Conservation (phyloP, 129 eudicot genomes). For the Heracleum sosnowskyi region DNA sequence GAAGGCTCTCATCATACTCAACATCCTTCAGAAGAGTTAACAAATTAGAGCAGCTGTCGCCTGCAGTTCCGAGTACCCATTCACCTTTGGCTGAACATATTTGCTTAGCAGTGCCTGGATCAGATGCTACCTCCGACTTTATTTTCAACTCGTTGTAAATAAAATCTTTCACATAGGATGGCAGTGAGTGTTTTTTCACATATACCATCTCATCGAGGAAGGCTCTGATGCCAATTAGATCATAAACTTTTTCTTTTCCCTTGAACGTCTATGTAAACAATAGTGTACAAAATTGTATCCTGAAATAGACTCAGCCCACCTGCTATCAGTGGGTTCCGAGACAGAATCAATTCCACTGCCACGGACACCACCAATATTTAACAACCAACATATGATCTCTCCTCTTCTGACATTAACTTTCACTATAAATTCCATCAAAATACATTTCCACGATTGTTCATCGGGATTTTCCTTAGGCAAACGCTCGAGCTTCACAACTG, state of each 20-base stretch:
- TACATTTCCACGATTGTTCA: neutral
- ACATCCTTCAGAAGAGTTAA: constrained; percentile 15
- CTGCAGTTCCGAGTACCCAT: constrained; percentile 36
- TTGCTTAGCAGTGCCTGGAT: constrained; percentile 37
- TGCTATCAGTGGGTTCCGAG: constrained; percentile 15
- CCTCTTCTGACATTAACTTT: neutral
- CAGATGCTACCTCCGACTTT: constrained; percentile 46
- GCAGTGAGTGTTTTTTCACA: constrained; percentile 14
- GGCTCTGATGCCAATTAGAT: constrained; percentile 13
- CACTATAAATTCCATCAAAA: constrained; percentile 41
- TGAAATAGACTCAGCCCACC: constrained; percentile 48
- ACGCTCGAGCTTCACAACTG: constrained; percentile 16
- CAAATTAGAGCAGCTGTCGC: constrained; percentile 7
- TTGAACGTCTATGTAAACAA: constrained; percentile 22
- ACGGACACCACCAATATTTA: constrained; percentile 11
- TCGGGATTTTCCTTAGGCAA: constrained; percentile 10
- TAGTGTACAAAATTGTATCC: constrained; percentile 35
- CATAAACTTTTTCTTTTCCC: neutral
- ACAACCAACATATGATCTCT: constrained; percentile 3
- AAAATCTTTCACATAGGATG: constrained; percentile 15
- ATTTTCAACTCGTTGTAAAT: constrained; percentile 39
- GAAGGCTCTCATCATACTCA: constrained; percentile 52
- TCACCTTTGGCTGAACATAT: constrained; percentile 47
- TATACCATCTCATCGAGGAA: constrained; percentile 25
- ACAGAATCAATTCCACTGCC: no score